Base-by-base conservation (phyloP, 2,329 filamentous ascomycete genomes). In the Beauveria sp. region DNA sequence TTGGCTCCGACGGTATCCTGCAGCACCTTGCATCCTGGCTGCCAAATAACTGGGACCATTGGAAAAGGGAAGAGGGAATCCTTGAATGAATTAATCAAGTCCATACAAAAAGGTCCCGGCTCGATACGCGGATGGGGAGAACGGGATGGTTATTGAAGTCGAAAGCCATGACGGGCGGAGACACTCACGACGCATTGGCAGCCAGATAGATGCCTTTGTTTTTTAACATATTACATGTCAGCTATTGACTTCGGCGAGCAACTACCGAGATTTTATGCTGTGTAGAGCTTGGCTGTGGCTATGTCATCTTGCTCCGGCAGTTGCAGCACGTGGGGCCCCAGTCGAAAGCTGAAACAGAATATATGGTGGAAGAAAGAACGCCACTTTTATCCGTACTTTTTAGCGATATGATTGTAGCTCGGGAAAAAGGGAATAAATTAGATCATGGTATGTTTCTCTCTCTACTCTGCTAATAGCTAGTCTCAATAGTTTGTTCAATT, bases 321-420 rank as follows among this genome's bases (percentile, higher is more conserved):
- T 51, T 41, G 37, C 20, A 12, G n/a, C 56, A 59, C 56, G 56
- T 59, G 56, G 56, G 37, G 46, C 56, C 56, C 56, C 28, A n/a
- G 56, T 53, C 48, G 37, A 14, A 22, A 41, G 47, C 56, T 52
- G 47, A 51, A 59, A 59, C 37, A 51, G 7, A 59, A 37, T 37
- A 37, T 37, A 34, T 37, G 12, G 34, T 37, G 34, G 30, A 14
- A 34, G 30, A 26, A 28, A 28, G 26, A 7, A 37, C 34, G 34
- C 34, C 34, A 16, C 34, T 37, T 34, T 14, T 37, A 16, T 37
- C 34, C 34, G 12, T 37, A 37, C 34, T 14, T 37, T 14, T 34
- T 14, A 5, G 30, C 12, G 30, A 34, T 14, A 14, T 34, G 14
- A 34, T 34, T 34, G 12, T 37, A 37, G 34, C 34, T 37, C 6